Percentiles rank a stretch among this genome's conserved stretches.
Conservation (phyloP, 2,329 filamentous ascomycete species). For the Monascus ruber region DNA sequence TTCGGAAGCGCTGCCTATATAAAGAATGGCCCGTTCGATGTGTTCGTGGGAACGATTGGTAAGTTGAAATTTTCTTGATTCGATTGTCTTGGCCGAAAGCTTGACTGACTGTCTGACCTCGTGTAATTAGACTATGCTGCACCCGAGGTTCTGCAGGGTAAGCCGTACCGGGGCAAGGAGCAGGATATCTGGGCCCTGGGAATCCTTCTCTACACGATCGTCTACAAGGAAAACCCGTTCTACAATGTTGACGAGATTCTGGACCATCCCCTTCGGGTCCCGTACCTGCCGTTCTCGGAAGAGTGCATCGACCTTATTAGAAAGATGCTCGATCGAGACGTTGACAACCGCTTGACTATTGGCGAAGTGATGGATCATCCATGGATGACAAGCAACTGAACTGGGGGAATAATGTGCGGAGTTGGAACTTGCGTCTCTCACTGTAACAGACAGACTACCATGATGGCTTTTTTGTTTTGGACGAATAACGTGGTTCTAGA, state of each 20-base stretch:
- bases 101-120: slow-evolving; percentile 1
- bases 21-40: slow-evolving; percentile 95
- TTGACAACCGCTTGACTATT: slow-evolving; percentile 73
- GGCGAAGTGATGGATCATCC: slow-evolving; percentile 76
- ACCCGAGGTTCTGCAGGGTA: slow-evolving; percentile 89
- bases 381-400: slow-evolving; percentile 45
- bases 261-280: slow-evolving; percentile 86
- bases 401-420: no score
- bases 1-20: slow-evolving; percentile 98
- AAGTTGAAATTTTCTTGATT: slow-evolving; percentile 25
- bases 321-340: slow-evolving; percentile 84
- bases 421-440: no score
- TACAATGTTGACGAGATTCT: slow-evolving; percentile 99
- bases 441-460: no score
- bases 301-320: slow-evolving; percentile 86
- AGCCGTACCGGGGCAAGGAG: slow-evolving; percentile 86
- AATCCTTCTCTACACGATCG: slow-evolving; percentile 93
- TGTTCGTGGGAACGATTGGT: slow-evolving; percentile 98
- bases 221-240: slow-evolving; percentile 99
- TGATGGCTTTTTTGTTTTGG: no score
- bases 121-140: slow-evolving; percentile 73
- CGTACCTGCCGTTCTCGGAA: slow-evolving; percentile 56
- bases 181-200: slow-evolving; percentile 98
- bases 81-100: neutral
- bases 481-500: no score